Base-by-base conservation (phyloP, 805 yeast species). In the Tanozyma kutaoensis region DNA sequence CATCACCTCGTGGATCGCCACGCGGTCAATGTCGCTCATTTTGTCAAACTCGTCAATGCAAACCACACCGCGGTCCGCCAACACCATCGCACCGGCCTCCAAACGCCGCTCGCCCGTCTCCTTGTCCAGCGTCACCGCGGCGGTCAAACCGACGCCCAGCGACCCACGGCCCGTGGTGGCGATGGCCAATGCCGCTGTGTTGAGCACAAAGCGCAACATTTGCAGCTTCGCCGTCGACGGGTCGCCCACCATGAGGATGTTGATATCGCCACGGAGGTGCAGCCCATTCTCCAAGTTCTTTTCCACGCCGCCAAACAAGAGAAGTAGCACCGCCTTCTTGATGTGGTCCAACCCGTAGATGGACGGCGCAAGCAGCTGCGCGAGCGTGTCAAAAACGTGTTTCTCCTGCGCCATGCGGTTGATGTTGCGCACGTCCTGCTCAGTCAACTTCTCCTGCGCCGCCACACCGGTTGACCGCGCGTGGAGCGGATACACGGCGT, bases 81-180 rank as follows among this genome's bases (percentile, higher is more conserved):
- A 62, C 21, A 91, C 98, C 96, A 91, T 88, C 3, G 98, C 98
- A 66, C 98, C 98, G 1, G 97, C 98, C 56, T 91, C 98, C 38
- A 91, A 62, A 41, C 93, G 69, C 44, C 96, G 68, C 56, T 91
- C 98, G 33, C 97, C 97, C 0, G 98, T 91, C 52, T 91, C 98
- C 44, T 76, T 78, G 53, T 91, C 98, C 1, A 86, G 70, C 5
- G 96, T 86, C 3, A 91, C 98, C 1, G 98, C 98, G 12, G 98
- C 98, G 0, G 98, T 91, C 45, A 91, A 68, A 82, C 98, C 98
- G 24, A 91, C 98, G 52, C 98, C 98, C 1, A 97, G 86, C n/a
- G 97, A 88, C 36, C 98, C 98, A 52, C 95, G 75, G 62, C 98
- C 98, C 0, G 98, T 91, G 1, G 98, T 91, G 15, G 97, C 96